Percentiles rank a stretch among this genome's conserved stretches.
Evolutionary conservation across 2,329 filamentous ascomycete species (phyloP).

Genomic region (Scytalidium lignicola): DNA sequence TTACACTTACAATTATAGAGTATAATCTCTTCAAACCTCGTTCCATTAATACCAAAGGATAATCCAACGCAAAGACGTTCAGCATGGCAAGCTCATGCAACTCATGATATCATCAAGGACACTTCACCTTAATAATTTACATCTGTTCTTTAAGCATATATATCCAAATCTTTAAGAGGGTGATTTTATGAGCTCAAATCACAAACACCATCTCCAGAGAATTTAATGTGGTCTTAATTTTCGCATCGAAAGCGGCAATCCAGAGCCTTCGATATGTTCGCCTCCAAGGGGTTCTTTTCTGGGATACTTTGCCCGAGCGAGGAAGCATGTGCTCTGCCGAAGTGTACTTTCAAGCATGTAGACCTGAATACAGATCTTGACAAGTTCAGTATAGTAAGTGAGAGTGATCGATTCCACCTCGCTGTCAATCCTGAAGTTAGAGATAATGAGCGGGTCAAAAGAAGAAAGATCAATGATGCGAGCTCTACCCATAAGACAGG

Average conservation of each 20-base stretch:
- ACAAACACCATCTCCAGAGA: no score
- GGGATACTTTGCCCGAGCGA: slow-evolving; percentile 23
- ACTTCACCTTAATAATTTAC: no score
- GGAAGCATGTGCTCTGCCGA: slow-evolving; percentile 25
- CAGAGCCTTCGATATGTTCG: slow-evolving; percentile 27
- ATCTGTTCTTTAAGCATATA: no score
- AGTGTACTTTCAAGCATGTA: slow-evolving; percentile 26
- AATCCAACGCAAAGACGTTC: no score
- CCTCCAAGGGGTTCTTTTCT: slow-evolving; percentile 26
- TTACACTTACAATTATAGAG: no score
- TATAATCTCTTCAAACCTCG: no score
- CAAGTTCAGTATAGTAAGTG: not conserved
- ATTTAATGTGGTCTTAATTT: no score
- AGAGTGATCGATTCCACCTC: not conserved
- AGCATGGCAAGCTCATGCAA: no score
- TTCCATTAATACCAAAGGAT: no score
- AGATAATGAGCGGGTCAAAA: not conserved
- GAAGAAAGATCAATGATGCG: not conserved
- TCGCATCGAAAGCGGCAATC: not conserved
- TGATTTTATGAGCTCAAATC: no score
- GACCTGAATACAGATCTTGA: not conserved
- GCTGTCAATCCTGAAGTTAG: not conserved
- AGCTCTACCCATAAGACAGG: not conserved
- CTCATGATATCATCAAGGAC: no score
- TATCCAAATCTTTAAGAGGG: no score